Evolutionary conservation across 805 yeast species (phyloP), one percentile per base, ranked within the genome.

Genomic region (Kuraishia molischiana): DNA sequence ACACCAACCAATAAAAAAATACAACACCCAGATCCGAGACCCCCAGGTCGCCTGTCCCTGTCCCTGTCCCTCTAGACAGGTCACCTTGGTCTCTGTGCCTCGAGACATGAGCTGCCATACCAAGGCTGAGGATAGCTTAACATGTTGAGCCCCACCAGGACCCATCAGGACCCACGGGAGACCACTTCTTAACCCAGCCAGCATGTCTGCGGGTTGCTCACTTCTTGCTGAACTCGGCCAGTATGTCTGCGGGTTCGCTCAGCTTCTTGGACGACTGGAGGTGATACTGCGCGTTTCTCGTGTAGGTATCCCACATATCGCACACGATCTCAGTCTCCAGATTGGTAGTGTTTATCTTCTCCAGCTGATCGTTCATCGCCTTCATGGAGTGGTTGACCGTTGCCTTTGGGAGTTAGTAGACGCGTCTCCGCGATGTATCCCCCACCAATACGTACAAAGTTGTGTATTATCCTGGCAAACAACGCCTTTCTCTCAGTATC

Each of bases 401-500:
- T 48, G 81, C 86, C 79, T 79, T 41, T n/a, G n/a, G n/a, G n/a
- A n/a, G n/a, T n/a, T 3, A 22, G 3, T n/a, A 20, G n/a, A 33
- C 5, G 5, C 5, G 5, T 18, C 14, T 5, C 6, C 19, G 3
- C 5, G 29, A n/a, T 21, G 11, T 13, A 13, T 19, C 11, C 29
- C 9, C 6, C 18, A 13, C 11, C 14, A 28, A 2, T n/a, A 71
- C 86, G 35, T 66, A 79, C 86, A 55, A 84, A 74, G 46, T 81
- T 83, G 54, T 72, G 74, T 36, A 82, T 75, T n/a, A 85, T 83
- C 44, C 95, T 73, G 9, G 84, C 74, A 30, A 82, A 63, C 18
- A 86, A 62, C 13, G 85, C 85, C 45, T 73, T 78, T 52, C 85
- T 95, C 5, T 74, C 82, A 51, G 80, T 82, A 49, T 83, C 89